A percentile compares a stretch with the other conserved stretches of the same genome.
These are phyloP conservation scores for Carallia pectinifolia DNA, from an alignment of 345 rosid genomes.

Conservation along the genomic window DNA sequence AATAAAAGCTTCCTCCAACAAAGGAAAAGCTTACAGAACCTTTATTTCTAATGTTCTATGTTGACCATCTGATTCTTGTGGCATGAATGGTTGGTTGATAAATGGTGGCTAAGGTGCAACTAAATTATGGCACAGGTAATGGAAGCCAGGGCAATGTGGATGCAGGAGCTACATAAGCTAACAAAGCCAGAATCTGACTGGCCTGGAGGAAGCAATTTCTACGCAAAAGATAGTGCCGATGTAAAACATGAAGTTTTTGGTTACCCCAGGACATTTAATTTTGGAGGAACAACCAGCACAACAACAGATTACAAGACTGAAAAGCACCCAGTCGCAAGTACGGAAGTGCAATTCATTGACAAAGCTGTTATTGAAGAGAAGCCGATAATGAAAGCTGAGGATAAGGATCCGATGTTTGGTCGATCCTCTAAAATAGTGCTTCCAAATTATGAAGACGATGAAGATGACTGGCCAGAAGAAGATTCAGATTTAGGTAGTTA, in stretches of 20 bases:
- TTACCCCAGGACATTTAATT: slow-evolving; percentile 17
- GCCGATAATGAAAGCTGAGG: slow-evolving; percentile 27
- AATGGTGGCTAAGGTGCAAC: background rate
- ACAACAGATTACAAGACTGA: slow-evolving; percentile 16
- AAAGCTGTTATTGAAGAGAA: slow-evolving; percentile 29
- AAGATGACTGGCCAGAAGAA: slow-evolving; percentile 30
- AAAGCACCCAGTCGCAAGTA: slow-evolving; percentile 18
- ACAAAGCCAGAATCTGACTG: slow-evolving; percentile 28
- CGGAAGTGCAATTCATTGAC: slow-evolving; percentile 23
- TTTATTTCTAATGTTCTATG: too few species aligned
- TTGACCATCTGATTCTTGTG: background rate
- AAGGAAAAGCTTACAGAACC: too few species aligned
- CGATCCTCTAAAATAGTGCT: slow-evolving; percentile 12
- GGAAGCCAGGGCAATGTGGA: slow-evolving; percentile 37
- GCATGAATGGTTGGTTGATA: background rate
- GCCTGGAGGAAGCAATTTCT: slow-evolving; percentile 43
- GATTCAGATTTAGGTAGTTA: slow-evolving; percentile 28
- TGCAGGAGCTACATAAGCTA: slow-evolving; percentile 50
- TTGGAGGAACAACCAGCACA: slow-evolving; percentile 2
- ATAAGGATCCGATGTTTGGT: slow-evolving; percentile 28
- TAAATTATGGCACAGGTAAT: slow-evolving; percentile 18
- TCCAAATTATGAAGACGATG: slow-evolving; percentile 25
- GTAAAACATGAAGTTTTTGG: slow-evolving; percentile 27
- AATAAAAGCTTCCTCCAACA: too few species aligned
- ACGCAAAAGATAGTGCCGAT: slow-evolving; percentile 16